Evolutionary conservation across 106 monocot genomes (phyloP), one percentile per base, ranked within the genome.

Genomic region (Amphibolis antarctica): DNA sequence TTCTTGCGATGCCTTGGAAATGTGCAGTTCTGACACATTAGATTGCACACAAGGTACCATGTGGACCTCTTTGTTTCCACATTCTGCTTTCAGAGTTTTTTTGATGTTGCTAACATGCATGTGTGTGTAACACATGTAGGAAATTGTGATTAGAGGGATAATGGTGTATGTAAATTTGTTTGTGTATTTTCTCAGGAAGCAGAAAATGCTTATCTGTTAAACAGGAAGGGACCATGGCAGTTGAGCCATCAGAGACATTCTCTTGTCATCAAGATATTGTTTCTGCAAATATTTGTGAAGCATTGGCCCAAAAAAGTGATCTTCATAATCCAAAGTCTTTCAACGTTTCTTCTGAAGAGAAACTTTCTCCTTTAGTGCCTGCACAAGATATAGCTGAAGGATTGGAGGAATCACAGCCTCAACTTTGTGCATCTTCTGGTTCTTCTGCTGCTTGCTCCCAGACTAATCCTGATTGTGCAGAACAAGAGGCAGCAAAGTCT

Each of bases 401-500:
- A 15, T n/a, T 51, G 25, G 71, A 68, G 36, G 84, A 80, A 70
- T 82, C 85, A 64, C 69, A 71, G 64, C 65, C 69, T 64, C 75
- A 79, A 46, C 69, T 53, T 59, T 54, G 68, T 57, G 69, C 55
- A 51, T 85, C 83, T 76, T 82, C 78, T 69, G 69, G 76, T 49
- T 88, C 85, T 27, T 74, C 78, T 62, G 70, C 79, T 80, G 43
- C 64, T 47, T 70, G 71, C 64, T 81, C 74, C 24, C 76, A 81
- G 63, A 54, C 44, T 65, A 78, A 80, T 66, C 28, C 76, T 26
- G 69, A 83, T 62, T 47, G 71, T 66, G 73, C 79, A 48, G 80
- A 66, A 3, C 76, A 83, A 51, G 91, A 91, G 51, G 49, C 83
- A 54, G 75, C 85, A 55, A 89, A 42, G 54, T 91, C 84, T 44